Conservation (phyloP, 2,329 filamentous ascomycete species). For the Ceratocystis albifundus region DNA sequence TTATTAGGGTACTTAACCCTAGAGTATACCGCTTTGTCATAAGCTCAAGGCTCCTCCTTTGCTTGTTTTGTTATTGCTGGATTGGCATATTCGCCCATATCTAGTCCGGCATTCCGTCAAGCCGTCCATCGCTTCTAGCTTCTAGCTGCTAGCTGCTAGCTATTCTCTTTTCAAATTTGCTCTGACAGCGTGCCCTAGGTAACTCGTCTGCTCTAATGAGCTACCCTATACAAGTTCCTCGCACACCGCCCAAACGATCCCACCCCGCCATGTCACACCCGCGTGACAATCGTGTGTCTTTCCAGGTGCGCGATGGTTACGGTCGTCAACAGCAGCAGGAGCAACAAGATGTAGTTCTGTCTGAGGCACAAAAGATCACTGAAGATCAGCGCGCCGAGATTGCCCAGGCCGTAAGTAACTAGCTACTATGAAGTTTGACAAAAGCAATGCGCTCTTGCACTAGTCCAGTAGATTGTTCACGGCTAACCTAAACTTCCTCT, state of each 20-base stretch:
- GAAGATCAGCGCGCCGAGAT: constrained; percentile 25
- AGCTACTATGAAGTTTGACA: background rate
- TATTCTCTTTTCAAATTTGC: background rate
- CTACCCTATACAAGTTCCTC: constrained; percentile 22
- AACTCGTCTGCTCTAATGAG: constrained; percentile 15
- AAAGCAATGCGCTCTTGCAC: background rate
- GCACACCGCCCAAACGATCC: constrained; percentile 21
- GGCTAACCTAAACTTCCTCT: too few relatives aligned
- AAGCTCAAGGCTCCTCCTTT: too few relatives aligned
- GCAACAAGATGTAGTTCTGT: constrained; percentile 15
- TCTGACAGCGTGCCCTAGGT: background rate
- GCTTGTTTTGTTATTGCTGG: too few relatives aligned
- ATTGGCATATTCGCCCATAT: too few relatives aligned
- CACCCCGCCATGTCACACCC: constrained; percentile 21
- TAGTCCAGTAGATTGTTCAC: too few relatives aligned
- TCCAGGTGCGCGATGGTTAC: constrained; percentile 22
- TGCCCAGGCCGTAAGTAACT: constrained; percentile 23
- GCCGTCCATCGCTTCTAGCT: background rate
- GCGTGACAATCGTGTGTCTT: constrained; percentile 23
- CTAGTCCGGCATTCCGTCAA: background rate
- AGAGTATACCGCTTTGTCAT: too few relatives aligned
- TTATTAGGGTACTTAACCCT: too few relatives aligned
- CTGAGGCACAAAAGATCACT: constrained; percentile 24
- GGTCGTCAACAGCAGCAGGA: constrained; percentile 22
- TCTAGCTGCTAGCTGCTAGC: background rate